These are phyloP conservation scores for Schwanniomyces vanrijiae DNA, from an alignment of 805 yeast species.

Conservation along the genomic window DNA sequence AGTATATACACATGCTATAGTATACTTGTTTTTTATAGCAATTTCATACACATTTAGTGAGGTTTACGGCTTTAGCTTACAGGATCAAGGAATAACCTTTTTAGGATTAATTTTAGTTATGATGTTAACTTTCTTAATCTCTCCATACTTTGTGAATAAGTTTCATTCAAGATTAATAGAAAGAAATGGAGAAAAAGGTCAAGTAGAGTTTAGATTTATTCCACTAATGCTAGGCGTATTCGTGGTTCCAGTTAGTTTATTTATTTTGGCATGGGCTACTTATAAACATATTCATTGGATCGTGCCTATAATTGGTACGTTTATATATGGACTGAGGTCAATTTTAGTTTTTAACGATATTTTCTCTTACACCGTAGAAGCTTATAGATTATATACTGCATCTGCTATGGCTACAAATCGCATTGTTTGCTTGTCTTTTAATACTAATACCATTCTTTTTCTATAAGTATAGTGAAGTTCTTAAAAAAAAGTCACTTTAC, in stretches of 20 bases:
- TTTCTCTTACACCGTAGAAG: conserved; percentile 48
- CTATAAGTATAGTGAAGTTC: conserved; percentile 3
- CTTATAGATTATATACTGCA: conserved; percentile 55
- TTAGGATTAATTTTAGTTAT: conserved; percentile 39
- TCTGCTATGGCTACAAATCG: conserved; percentile 62
- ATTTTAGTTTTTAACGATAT: conserved; percentile 47
- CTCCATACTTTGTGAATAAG: conserved; percentile 22
- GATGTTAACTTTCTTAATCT: conserved; percentile 25
- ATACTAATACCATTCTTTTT: conserved; percentile 7
- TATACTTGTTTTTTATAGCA: conserved; percentile 43
- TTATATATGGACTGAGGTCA: conserved; percentile 39
- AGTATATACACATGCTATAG: conserved; percentile 44
- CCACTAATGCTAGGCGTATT: conserved; percentile 69
- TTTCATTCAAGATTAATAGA: conserved; percentile 33
- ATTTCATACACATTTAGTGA: conserved; percentile 43
- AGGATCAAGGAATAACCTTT: conserved; percentile 29
- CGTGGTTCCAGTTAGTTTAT: conserved; percentile 70
- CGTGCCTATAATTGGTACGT: conserved; percentile 47
- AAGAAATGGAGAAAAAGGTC: conserved; percentile 41
- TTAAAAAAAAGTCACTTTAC: conserved; percentile 5
- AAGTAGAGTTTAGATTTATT: conserved; percentile 77
- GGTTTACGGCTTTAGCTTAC: conserved; percentile 25
- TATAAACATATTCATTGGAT: conserved; percentile 70
- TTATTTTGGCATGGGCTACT: conserved; percentile 84
- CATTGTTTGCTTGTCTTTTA: conserved; percentile 40